A percentile compares a stretch with the other conserved stretches of the same genome.
phyloP scores from a whole-genome alignment of 352 stramenopile genomes.

The Phytophthora fragariaefolia region DNA sequence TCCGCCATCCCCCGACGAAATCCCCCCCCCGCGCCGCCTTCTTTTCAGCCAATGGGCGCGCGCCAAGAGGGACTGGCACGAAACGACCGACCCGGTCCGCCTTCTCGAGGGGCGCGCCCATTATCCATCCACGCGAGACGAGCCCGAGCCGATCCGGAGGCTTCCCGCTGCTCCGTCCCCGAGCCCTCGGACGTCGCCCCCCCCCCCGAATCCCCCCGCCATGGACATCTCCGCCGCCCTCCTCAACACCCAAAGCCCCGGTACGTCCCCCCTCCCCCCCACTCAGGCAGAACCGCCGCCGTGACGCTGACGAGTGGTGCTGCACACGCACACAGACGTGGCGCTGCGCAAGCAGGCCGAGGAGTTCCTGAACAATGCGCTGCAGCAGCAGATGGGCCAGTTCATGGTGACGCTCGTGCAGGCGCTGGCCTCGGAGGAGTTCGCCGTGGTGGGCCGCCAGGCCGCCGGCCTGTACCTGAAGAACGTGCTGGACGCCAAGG shows the following conservation, averaged over 20 bases:
- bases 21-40: too few relatives aligned
- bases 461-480: slow-evolving; percentile 87
- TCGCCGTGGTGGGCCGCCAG: slow-evolving; percentile 77
- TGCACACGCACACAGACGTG: too few relatives aligned
- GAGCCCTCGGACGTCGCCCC: background rate
- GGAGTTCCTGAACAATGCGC: slow-evolving; percentile 80
- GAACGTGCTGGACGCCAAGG: slow-evolving; percentile 88
- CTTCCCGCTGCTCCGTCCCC: too few relatives aligned
- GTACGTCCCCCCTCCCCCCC: too few relatives aligned
- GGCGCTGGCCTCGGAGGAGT: slow-evolving; percentile 78
- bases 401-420: slow-evolving; percentile 88
- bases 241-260: slow-evolving; percentile 81
- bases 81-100: slow-evolving; percentile 7
- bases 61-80: background rate
- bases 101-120: slow-evolving; percentile 40
- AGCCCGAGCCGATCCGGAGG: slow-evolving; percentile 2
- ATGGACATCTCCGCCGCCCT: slow-evolving; percentile 88
- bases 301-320: too few relatives aligned
- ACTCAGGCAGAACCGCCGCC: too few relatives aligned
- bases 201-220: slow-evolving; percentile 9
- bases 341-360: slow-evolving; percentile 83
- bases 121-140: slow-evolving; percentile 27
- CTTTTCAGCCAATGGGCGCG: background rate
- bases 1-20: too few relatives aligned
- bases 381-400: slow-evolving; percentile 82